phyloP scores from a whole-genome alignment of 306 rosid species.

The Oemleria cerasiformis region DNA sequence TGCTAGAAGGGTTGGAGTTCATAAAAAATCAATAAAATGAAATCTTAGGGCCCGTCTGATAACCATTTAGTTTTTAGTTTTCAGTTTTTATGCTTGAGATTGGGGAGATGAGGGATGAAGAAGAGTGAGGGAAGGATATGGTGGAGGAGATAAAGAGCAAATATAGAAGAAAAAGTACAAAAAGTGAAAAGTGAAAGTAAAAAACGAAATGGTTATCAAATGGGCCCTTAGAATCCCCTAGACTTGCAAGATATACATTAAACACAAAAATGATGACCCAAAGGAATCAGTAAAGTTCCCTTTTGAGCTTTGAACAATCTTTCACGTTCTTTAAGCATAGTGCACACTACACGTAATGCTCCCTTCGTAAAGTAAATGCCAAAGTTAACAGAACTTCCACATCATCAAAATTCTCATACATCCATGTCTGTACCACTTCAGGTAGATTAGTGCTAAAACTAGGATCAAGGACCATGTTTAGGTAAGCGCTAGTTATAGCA shows the following conservation, averaged over 20 bases:
- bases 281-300: slow-evolving; percentile 17
- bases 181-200: no score
- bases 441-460: background rate
- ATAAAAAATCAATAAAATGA: background rate
- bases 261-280: slow-evolving; percentile 8
- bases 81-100: no score
- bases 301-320: background rate
- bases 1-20: background rate
- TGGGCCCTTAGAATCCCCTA: no score
- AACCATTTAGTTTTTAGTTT: no score
- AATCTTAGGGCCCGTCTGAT: background rate
- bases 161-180: background rate
- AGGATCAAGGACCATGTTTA: no score
- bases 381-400: slow-evolving; percentile 6
- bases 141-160: no score
- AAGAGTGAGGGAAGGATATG: no score
- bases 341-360: background rate
- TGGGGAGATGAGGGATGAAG: no score
- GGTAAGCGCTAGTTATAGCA: slow-evolving; percentile 6
- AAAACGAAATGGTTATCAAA: no score
- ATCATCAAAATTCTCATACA: slow-evolving; percentile 13
- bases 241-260: background rate
- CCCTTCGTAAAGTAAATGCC: slow-evolving; percentile 11
- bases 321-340: background rate
- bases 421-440: background rate